Percentiles rank a stretch among this genome's conserved stretches.
Evolutionary conservation across 192 early-diverging fungal genomes (phyloP).

Genomic region (Linnemannia schmuckeri): DNA sequence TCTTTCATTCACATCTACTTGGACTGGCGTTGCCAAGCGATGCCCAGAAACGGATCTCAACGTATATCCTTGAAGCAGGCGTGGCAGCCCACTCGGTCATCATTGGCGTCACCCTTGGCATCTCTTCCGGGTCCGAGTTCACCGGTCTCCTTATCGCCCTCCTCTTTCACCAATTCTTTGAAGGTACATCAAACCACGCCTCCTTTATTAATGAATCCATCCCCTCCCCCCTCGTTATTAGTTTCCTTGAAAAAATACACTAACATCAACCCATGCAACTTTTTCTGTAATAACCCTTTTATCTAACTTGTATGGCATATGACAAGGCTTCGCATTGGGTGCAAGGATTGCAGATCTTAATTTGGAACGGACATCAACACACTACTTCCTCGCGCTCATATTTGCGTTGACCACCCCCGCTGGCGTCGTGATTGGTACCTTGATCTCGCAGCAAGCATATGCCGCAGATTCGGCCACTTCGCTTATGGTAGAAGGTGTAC

Average conservation of each 20-base stretch:
- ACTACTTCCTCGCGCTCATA: constrained; percentile 67
- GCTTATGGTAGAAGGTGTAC: constrained; percentile 75
- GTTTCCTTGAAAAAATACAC: not conserved
- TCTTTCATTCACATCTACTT: constrained; percentile 21
- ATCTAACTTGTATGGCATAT: constrained; percentile 53
- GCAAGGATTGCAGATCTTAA: constrained; percentile 71
- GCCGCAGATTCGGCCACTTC: constrained; percentile 62
- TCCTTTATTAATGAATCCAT: not conserved
- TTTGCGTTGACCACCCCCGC: constrained; percentile 83
- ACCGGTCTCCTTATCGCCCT: constrained; percentile 73
- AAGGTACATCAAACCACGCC: constrained; percentile 2
- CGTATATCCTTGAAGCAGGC: constrained; percentile 75
- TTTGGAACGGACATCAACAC: constrained; percentile 57
- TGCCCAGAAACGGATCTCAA: constrained; percentile 51
- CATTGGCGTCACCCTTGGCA: constrained; percentile 78
- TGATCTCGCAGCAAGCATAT: constrained; percentile 66
- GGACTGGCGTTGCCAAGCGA: not conserved
- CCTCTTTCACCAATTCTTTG: constrained; percentile 79
- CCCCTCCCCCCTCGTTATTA: not conserved
- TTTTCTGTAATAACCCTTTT: too few species aligned
- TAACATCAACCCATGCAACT: not conserved
- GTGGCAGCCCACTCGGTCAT: constrained; percentile 79
- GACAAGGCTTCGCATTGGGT: constrained; percentile 75
- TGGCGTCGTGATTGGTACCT: constrained; percentile 83
- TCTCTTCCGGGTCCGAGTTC: constrained; percentile 70